phyloP scores from a whole-genome alignment of 768 basidiomycete species.

The Amanita phalloides region DNA sequence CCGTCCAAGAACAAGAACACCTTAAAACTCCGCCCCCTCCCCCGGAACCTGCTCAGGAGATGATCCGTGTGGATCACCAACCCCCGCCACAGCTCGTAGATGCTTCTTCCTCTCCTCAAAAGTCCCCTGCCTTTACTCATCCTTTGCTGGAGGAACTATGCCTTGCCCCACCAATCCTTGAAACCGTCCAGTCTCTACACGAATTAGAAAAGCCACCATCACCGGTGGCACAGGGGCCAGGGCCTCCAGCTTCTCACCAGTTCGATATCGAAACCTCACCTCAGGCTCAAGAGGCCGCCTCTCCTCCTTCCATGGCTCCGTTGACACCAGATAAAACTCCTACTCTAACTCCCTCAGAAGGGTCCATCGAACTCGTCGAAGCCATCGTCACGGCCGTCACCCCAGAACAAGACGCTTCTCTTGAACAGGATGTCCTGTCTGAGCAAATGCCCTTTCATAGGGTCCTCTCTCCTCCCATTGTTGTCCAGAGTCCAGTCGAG shows the following conservation, averaged over 20 bases:
- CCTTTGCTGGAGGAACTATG: neutral
- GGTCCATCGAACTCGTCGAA: neutral
- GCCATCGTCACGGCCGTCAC: neutral
- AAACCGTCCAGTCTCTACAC: neutral
- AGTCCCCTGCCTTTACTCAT: neutral
- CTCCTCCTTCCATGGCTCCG: neutral
- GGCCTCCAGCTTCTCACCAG: neutral
- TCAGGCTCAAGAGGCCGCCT: neutral
- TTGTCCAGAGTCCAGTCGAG: neutral
- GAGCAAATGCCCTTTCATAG: neutral
- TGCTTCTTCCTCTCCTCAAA: neutral
- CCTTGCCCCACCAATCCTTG: neutral
- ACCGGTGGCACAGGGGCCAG: neutral
- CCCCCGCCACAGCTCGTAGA: neutral
- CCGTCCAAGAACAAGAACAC: slow-evolving; percentile 25
- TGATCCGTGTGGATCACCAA: neutral
- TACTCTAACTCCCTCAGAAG: neutral
- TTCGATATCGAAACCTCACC: neutral
- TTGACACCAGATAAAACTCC: neutral
- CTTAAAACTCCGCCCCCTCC: slow-evolving; percentile 8
- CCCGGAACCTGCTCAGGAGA: neutral
- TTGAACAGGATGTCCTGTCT: neutral
- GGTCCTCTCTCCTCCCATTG: neutral
- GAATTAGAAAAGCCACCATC: neutral
- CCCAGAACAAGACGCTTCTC: neutral